Evolutionary conservation across 2,329 filamentous ascomycete species (phyloP), one percentile per base, ranked within the genome.

Genomic region (Alternaria gaisen): DNA sequence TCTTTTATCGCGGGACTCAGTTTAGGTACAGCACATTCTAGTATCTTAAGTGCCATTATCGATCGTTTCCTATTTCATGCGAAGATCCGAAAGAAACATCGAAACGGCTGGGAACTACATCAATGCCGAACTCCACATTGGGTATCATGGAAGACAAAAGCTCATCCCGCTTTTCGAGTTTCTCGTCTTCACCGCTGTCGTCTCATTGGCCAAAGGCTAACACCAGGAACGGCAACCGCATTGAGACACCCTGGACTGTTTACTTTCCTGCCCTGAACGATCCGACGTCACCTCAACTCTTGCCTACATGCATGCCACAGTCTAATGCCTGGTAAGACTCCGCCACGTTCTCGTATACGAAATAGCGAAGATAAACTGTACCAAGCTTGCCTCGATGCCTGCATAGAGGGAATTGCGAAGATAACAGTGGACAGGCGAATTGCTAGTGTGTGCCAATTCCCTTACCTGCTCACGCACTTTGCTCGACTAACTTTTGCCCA

Each of bases 371-470:
- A 69, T 9, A 59, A 65, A 32, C 56, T 64, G 1, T 70, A 65
- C 32, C 53, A 64, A 16, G 54, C 56, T 10, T 53, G 48, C 24
- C 64, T 72, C 3, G 55, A 66, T 16, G 64, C 61, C 11, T 70
- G 68, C 30, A 68, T 72, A 2, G 41, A 67, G 28, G 65, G 65
- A 10, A 61, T 74, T 11, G 48, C 61, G 26, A 57, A 63, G 8
- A 54, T 72, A 41, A 48, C 57, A 5, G 56, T 72, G 18, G 53
- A 60, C 14, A 43, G 54, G 30, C 42, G 38, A n/a, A 36, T 12
- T 7, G 22, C 20, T 41, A 38, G 63, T 69, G 51, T 3, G 56
- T 64, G 16, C 41, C 47, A 14, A n/a, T 4, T 38, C 24, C 50
- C 26, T 54, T 41, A 44, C 58, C 46, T 53, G 20, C n/a, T 34